phyloP scores from a whole-genome alignment of 352 stramenopile genomes.

The Pythium coloratum region DNA sequence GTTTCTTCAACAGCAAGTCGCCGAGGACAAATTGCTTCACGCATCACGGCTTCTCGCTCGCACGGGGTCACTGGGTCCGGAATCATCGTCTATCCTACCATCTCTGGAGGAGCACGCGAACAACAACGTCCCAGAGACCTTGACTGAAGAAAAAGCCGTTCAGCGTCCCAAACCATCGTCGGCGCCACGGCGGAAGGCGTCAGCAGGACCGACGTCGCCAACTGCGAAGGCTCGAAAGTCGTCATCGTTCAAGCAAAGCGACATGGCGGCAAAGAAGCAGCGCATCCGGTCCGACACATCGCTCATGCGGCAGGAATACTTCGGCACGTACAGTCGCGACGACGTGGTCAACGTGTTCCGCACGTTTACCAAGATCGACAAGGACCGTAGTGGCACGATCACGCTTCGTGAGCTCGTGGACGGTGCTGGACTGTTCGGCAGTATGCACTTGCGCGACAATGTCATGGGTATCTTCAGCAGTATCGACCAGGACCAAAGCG shows the following conservation, averaged over 20 bases:
- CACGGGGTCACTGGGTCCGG: slow-evolving; percentile 12
- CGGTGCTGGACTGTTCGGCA: slow-evolving; percentile 58
- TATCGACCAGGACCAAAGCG: slow-evolving; percentile 75
- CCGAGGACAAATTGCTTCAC: slow-evolving; percentile 33
- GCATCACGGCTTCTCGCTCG: slow-evolving; percentile 24
- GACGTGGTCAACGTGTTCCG: slow-evolving; percentile 73
- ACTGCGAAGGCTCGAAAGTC: slow-evolving; percentile 12
- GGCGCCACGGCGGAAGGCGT: slow-evolving; percentile 8
- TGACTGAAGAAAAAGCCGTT: background rate
- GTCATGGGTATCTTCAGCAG: slow-evolving; percentile 76
- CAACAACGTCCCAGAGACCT: background rate
- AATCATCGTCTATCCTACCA: background rate
- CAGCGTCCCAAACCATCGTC: slow-evolving; percentile 12
- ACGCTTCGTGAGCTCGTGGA: slow-evolving; percentile 61
- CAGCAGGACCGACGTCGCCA: slow-evolving; percentile 11
- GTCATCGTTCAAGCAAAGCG: slow-evolving; percentile 8
- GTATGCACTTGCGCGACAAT: slow-evolving; percentile 66
- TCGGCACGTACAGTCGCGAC: slow-evolving; percentile 64
- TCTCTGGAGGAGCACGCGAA: background rate
- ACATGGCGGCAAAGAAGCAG: slow-evolving; percentile 47
- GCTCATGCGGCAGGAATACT: slow-evolving; percentile 61
- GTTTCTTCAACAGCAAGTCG: slow-evolving; percentile 37
- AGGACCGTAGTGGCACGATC: slow-evolving; percentile 66
- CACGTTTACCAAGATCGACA: slow-evolving; percentile 73
- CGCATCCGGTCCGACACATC: slow-evolving; percentile 59